phyloP scores from a whole-genome alignment of 306 rosid genomes.

The Dicorynia guianensis region DNA sequence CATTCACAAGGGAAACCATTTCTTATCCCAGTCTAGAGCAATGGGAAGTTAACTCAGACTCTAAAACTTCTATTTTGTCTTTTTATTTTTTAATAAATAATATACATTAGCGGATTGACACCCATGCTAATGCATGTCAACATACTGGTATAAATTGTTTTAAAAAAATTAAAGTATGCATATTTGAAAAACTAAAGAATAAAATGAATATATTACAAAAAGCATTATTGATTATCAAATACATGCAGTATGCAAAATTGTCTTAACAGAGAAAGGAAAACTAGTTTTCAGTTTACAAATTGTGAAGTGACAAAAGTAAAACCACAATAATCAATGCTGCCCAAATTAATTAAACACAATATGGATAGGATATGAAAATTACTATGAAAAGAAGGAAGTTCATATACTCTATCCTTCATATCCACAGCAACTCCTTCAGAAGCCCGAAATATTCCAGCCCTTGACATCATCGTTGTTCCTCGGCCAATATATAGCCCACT shows the following conservation, averaged over 20 bases:
- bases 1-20: slow-evolving; percentile 6
- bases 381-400: slow-evolving; percentile 88
- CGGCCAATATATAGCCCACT: slow-evolving; percentile 85
- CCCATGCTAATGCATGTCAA: no score
- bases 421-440: slow-evolving; percentile 86
- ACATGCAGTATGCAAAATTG: slow-evolving; percentile 12
- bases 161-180: background rate
- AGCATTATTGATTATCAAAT: background rate
- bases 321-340: slow-evolving; percentile 1
- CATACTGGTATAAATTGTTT: no score
- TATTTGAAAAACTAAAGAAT: slow-evolving; percentile 11
- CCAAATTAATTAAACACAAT: background rate
- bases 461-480: slow-evolving; percentile 84
- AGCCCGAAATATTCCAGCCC: slow-evolving; percentile 87
- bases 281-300: background rate
- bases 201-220: background rate
- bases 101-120: no score
- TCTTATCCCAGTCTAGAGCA: slow-evolving; percentile 1
- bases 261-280: slow-evolving; percentile 6
- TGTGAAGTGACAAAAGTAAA: slow-evolving; percentile 3
- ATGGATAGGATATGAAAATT: slow-evolving; percentile 46
- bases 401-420: slow-evolving; percentile 75
- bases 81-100: no score
- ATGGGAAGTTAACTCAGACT: background rate
- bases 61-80: background rate